Evolutionary conservation across 2,329 filamentous ascomycete species (phyloP), one percentile per base, ranked within the genome.

Genomic region (Penicillium olsonii): DNA sequence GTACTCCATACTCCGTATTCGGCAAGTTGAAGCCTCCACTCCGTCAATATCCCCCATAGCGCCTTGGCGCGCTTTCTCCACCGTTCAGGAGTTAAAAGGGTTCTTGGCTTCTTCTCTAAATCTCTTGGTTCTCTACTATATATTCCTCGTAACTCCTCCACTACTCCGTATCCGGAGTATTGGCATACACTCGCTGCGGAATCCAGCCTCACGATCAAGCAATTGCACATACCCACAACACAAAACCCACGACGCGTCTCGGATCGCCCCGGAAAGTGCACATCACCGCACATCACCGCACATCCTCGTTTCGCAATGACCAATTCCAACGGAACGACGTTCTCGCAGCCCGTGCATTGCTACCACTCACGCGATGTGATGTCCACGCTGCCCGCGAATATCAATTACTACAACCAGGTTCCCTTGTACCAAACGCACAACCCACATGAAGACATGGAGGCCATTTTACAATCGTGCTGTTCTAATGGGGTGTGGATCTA

Each of bases 361-460:
- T 44, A 47, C 6, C 37, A 50, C 33, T 24, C 44, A 7, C 40
- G 54, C 41, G 43, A 58, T 19, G n/a, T 44, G 3, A 27, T 56
- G 12, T 40, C 56, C 5, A 37, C 48, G 4, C 19, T 51, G 5
- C 35, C 40, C 3, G n/a, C n/a, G 31, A 29, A 40, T 2, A 17
- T 46, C 14, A 34, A 53, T 33, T 53, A 31, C 33, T 53, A 53
- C 26, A 55, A 54, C 17, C 42, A 50, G n/a, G 56, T 57, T 35
- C 54, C 56, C 5, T 34, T 59, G 14, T 59, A 55, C 41, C 56
- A 59, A 19, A 26, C 35, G 7, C 20, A 38, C 5, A 37, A 47
- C 4, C 35, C 24, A 2, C 11, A 50, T 35, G 38, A 14, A 2
- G 37, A 57, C 19, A 50, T 57, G 50, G 18, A 15, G 8, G 40